Conservation (phyloP, 2,329 filamentous ascomycete species). For the Fusarium sp. region DNA sequence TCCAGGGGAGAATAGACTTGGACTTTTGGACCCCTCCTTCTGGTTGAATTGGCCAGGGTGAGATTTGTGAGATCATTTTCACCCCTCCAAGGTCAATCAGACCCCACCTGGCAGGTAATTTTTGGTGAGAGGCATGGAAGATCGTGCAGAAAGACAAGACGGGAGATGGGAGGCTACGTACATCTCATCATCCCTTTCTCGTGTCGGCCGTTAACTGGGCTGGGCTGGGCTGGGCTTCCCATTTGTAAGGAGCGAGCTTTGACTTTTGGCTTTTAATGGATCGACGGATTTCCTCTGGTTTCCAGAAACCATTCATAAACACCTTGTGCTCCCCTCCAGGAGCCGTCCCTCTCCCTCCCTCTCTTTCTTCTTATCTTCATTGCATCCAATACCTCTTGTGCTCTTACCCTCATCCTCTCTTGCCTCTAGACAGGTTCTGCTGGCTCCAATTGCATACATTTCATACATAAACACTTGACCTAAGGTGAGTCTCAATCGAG, state of each 20-base stretch:
- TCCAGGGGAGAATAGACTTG: not conserved
- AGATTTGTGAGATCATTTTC: constrained; percentile 30
- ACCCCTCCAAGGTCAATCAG: constrained; percentile 25
- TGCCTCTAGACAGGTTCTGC: constrained; percentile 27
- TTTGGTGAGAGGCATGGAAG: constrained; percentile 22
- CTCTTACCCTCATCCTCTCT: not conserved
- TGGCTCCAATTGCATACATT: constrained; percentile 18
- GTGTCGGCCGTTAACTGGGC: constrained; percentile 34
- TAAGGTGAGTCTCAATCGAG: constrained; percentile 34
- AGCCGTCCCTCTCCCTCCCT: not conserved
- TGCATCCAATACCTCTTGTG: not conserved
- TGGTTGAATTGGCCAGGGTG: constrained; percentile 14
- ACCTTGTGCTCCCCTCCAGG: constrained; percentile 24
- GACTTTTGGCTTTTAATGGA: constrained; percentile 16
- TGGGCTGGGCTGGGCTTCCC: constrained; percentile 8
- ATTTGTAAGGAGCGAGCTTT: not conserved
- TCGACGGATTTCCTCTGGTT: constrained; percentile 25
- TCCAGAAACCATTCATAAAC: constrained; percentile 36
- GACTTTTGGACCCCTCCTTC: constrained; percentile 11
- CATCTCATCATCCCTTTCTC: constrained; percentile 26
- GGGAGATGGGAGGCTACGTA: constrained; percentile 20
- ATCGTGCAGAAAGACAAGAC: constrained; percentile 19
- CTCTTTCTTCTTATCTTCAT: constrained; percentile 22
- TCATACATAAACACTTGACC: constrained; percentile 22
- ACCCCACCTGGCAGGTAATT: constrained; percentile 37